Percentiles rank a stretch among this genome's conserved stretches.
These are phyloP conservation scores for Fraxinus sp. DNA, from an alignment of 305 asterid genomes.

Conservation along the genomic window DNA sequence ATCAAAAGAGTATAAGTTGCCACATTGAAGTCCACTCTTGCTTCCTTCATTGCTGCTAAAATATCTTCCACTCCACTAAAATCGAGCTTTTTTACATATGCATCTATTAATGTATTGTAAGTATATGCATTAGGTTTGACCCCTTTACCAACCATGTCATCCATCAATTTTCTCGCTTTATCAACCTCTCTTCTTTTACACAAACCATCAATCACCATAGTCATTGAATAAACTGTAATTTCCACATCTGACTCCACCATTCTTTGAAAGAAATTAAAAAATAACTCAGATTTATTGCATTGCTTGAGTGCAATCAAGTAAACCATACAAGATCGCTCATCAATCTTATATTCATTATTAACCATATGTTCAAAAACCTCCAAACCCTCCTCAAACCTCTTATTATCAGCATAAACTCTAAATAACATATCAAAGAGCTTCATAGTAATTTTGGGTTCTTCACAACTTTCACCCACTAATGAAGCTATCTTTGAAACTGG, in stretches of 20 bases:
- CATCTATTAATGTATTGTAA: slow-evolving; percentile 59
- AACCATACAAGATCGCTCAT: slow-evolving; percentile 76
- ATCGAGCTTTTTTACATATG: slow-evolving; percentile 49
- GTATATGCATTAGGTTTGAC: slow-evolving; percentile 57
- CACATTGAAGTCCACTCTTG: slow-evolving; percentile 54
- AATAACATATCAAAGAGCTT: slow-evolving; percentile 72
- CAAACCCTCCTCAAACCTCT: slow-evolving; percentile 49
- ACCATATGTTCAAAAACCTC: slow-evolving; percentile 70
- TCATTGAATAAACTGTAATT: slow-evolving; percentile 67
- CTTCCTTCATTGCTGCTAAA: slow-evolving; percentile 52
- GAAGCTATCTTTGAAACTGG: slow-evolving; percentile 48
- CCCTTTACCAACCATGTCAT: slow-evolving; percentile 47
- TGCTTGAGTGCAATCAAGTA: slow-evolving; percentile 56
- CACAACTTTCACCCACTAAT: slow-evolving; percentile 32
- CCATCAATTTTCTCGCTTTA: slow-evolving; percentile 54
- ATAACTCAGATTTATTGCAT: slow-evolving; percentile 36
- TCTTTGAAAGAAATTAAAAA: slow-evolving; percentile 47
- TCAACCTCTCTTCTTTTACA: slow-evolving; percentile 51
- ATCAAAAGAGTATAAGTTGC: slow-evolving; percentile 63
- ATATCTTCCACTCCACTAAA: slow-evolving; percentile 42
- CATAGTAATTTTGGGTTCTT: slow-evolving; percentile 28
- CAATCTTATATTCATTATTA: slow-evolving; percentile 46
- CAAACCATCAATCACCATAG: slow-evolving; percentile 54
- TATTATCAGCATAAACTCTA: slow-evolving; percentile 62
- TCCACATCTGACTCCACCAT: slow-evolving; percentile 62